Conservation (phyloP, 495 filamentous ascomycete species). For the Aspergillus coremiiformis region DNA sequence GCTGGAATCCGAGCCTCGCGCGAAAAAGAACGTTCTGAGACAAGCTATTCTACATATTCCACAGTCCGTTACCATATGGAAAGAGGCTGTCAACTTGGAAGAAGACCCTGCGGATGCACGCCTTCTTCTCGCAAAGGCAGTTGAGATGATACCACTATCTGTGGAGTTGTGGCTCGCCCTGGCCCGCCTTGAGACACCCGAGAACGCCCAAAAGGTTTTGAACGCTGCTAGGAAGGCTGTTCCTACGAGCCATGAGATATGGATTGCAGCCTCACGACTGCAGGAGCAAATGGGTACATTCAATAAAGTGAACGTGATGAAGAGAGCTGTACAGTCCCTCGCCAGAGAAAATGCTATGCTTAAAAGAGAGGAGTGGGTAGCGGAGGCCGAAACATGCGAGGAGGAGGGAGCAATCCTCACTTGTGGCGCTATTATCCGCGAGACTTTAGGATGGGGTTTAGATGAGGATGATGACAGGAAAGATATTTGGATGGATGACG, state of each 20-base stretch:
- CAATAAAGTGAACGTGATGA: constrained; percentile 82
- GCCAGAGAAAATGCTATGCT: constrained; percentile 90
- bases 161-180: constrained; percentile 93
- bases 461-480: constrained; percentile 97
- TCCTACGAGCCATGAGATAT: constrained; percentile 86
- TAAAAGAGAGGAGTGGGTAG: constrained; percentile 94
- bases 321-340: constrained; percentile 82
- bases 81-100: constrained; percentile 92
- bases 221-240: constrained; percentile 93
- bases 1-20: constrained; percentile 68
- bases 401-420: constrained; percentile 83
- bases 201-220: constrained; percentile 87
- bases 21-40: constrained; percentile 84
- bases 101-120: constrained; percentile 80
- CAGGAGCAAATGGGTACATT: constrained; percentile 81
- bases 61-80: constrained; percentile 91
- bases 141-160: constrained; percentile 85
- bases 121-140: constrained; percentile 83
- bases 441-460: constrained; percentile 87
- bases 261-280: constrained; percentile 88
- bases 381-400: constrained; percentile 90
- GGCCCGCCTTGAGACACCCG: constrained; percentile 77
- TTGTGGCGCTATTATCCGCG: constrained; percentile 77
- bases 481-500: constrained; percentile 91
- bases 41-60: constrained; percentile 85